phyloP scores from a whole-genome alignment of 768 basidiomycete genomes.

The Podaxis sp. region DNA sequence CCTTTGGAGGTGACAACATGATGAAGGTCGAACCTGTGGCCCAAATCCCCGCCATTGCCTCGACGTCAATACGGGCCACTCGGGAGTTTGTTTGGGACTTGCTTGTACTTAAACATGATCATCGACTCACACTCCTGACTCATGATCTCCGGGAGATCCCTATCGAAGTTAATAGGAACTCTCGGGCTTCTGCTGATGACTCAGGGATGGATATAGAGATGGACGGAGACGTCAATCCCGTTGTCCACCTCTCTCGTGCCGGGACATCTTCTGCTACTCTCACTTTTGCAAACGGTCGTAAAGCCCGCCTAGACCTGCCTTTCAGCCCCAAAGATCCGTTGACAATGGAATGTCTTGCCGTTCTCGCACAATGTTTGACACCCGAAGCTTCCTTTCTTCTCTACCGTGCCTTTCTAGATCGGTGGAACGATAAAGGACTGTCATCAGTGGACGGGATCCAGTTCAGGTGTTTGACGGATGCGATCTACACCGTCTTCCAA shows the following conservation, averaged over 20 bases:
- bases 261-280: slow-evolving; percentile 50
- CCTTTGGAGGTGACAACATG: slow-evolving; percentile 34
- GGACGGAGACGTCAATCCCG: slow-evolving; percentile 19
- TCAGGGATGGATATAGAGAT: slow-evolving; percentile 20
- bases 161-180: slow-evolving; percentile 22
- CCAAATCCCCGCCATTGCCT: slow-evolving; percentile 41
- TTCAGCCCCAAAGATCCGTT: slow-evolving; percentile 52
- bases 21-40: slow-evolving; percentile 36
- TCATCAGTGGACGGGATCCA: slow-evolving; percentile 42
- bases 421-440: slow-evolving; percentile 48
- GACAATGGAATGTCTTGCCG: slow-evolving; percentile 54
- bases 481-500: slow-evolving; percentile 47
- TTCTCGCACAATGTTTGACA: slow-evolving; percentile 60
- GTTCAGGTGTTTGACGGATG: slow-evolving; percentile 50
- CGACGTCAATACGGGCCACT: slow-evolving; percentile 56
- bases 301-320: slow-evolving; percentile 45
- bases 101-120: slow-evolving; percentile 55
- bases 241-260: slow-evolving; percentile 44
- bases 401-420: slow-evolving; percentile 49
- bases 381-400: slow-evolving; percentile 49
- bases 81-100: slow-evolving; percentile 66
- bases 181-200: background rate
- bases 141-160: slow-evolving; percentile 49
- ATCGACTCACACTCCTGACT: slow-evolving; percentile 52
- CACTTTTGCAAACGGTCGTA: slow-evolving; percentile 46